phyloP scores from a whole-genome alignment of 805 yeast species.

The Cyberlindnera mycetangii region DNA sequence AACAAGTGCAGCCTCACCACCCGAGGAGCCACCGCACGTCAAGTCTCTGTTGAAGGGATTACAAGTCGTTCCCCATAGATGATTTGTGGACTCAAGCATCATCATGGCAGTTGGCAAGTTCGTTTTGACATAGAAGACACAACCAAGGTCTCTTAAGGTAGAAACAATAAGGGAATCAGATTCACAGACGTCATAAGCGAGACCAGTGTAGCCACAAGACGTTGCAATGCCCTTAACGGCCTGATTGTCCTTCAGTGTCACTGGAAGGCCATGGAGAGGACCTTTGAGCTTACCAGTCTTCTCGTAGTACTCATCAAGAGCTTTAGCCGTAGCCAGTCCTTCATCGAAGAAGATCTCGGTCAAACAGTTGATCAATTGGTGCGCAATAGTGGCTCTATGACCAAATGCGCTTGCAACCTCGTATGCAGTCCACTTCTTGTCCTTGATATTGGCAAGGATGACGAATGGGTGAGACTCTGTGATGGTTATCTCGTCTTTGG shows the following conservation, averaged over 20 bases:
- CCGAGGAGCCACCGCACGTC: slow-evolving; percentile 51
- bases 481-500: slow-evolving; percentile 34
- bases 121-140: slow-evolving; percentile 53
- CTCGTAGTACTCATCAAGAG: slow-evolving; percentile 48
- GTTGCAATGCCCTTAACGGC: slow-evolving; percentile 45
- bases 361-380: slow-evolving; percentile 43
- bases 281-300: slow-evolving; percentile 52
- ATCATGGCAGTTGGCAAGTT: slow-evolving; percentile 50
- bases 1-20: slow-evolving; percentile 51
- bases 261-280: slow-evolving; percentile 66
- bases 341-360: slow-evolving; percentile 46
- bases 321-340: slow-evolving; percentile 54
- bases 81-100: slow-evolving; percentile 44
- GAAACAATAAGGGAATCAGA: slow-evolving; percentile 8
- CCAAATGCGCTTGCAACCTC: slow-evolving; percentile 53
- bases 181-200: slow-evolving; percentile 34
- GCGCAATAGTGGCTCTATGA: slow-evolving; percentile 56
- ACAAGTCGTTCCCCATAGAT: slow-evolving; percentile 43
- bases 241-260: slow-evolving; percentile 50
- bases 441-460: slow-evolving; percentile 29
- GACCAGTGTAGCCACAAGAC: slow-evolving; percentile 46
- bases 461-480: slow-evolving; percentile 20
- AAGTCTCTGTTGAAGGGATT: slow-evolving; percentile 43
- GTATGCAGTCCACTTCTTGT: slow-evolving; percentile 36
- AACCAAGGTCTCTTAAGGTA: slow-evolving; percentile 44